Evolutionary conservation across 2,329 filamentous ascomycete genomes (phyloP).

Genomic region (Calycina herbarum): DNA sequence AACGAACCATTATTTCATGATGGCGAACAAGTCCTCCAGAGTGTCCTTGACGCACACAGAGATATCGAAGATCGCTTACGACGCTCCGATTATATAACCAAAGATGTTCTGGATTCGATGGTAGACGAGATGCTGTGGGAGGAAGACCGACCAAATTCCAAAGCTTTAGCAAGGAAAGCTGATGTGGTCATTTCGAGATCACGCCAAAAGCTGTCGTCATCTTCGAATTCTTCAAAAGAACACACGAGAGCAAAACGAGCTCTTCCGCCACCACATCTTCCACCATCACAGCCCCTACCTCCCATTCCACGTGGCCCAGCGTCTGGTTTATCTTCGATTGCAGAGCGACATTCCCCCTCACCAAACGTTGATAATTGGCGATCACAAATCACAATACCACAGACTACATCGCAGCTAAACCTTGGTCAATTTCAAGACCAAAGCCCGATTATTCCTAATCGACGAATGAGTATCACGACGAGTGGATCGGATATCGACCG

Average conservation of each 20-base stretch:
- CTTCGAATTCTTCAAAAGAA: slow-evolving; percentile 10
- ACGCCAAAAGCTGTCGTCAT: slow-evolving; percentile 18
- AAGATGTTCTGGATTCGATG: slow-evolving; percentile 29
- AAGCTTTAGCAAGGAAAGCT: slow-evolving; percentile 25
- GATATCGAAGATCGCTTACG: slow-evolving; percentile 28
- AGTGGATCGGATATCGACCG: slow-evolving; percentile 20
- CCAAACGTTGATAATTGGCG: slow-evolving; percentile 27
- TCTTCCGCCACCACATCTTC: slow-evolving; percentile 19
- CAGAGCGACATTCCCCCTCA: slow-evolving; percentile 17
- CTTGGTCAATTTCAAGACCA: slow-evolving; percentile 11
- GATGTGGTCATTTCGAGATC: slow-evolving; percentile 25
- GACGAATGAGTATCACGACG: slow-evolving; percentile 12
- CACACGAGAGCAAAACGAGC: slow-evolving; percentile 18
- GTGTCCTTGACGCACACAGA: slow-evolving; percentile 30
- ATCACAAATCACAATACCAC: slow-evolving; percentile 17
- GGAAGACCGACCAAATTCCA: slow-evolving; percentile 28
- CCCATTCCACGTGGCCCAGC: slow-evolving; percentile 19
- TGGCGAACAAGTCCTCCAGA: slow-evolving; percentile 24
- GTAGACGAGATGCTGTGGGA: slow-evolving; percentile 32
- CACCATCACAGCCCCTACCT: slow-evolving; percentile 24
- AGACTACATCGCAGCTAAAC: slow-evolving; percentile 3
- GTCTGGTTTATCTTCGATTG: slow-evolving; percentile 21
- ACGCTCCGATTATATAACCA: slow-evolving; percentile 33
- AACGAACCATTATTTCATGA: slow-evolving; percentile 35
- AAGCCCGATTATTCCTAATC: slow-evolving; percentile 8